Conservation (phyloP, 371 early-diverging fungal genomes). For the Zychaea mexicana region DNA sequence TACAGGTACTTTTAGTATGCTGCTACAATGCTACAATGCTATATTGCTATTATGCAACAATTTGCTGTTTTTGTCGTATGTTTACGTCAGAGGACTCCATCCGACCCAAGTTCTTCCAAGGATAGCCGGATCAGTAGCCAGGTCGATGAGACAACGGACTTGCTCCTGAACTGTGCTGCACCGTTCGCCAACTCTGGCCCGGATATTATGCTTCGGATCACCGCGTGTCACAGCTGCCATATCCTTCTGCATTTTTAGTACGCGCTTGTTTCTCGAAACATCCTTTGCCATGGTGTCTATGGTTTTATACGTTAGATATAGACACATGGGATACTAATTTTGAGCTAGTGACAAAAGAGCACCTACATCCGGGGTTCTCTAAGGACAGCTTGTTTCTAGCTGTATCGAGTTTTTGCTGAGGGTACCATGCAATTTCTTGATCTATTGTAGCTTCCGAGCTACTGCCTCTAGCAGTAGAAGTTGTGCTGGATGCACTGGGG, state of each 20-base stretch:
- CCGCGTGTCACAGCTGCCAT: slow-evolving; percentile 30
- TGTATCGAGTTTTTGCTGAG: slow-evolving; percentile 72
- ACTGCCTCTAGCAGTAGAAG: background rate
- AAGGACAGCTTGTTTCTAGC: slow-evolving; percentile 70
- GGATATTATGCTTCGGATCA: slow-evolving; percentile 32
- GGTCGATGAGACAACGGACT: slow-evolving; percentile 70
- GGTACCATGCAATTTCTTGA: slow-evolving; percentile 63
- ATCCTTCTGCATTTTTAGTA: background rate
- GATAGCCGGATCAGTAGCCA: slow-evolving; percentile 72
- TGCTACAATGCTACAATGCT: too few species aligned
- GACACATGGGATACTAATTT: slow-evolving; percentile 1
- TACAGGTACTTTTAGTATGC: too few species aligned
- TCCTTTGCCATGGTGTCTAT: slow-evolving; percentile 29
- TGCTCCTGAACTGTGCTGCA: slow-evolving; percentile 63
- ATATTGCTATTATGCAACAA: too few species aligned
- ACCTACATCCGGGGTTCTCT: slow-evolving; percentile 63
- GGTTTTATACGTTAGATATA: background rate
- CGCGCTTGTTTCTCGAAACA: slow-evolving; percentile 50
- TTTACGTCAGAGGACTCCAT: too few species aligned
- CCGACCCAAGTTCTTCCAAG: slow-evolving; percentile 72
- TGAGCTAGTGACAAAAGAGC: background rate
- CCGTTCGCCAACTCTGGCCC: slow-evolving; percentile 45
- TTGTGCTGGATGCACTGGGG: background rate
- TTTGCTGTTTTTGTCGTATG: too few species aligned
- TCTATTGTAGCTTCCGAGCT: slow-evolving; percentile 7